A percentile compares a stretch with the other conserved stretches of the same genome.
These are phyloP conservation scores for Pythium sukuiense DNA, from an alignment of 352 stramenopile species.

Conservation along the genomic window DNA sequence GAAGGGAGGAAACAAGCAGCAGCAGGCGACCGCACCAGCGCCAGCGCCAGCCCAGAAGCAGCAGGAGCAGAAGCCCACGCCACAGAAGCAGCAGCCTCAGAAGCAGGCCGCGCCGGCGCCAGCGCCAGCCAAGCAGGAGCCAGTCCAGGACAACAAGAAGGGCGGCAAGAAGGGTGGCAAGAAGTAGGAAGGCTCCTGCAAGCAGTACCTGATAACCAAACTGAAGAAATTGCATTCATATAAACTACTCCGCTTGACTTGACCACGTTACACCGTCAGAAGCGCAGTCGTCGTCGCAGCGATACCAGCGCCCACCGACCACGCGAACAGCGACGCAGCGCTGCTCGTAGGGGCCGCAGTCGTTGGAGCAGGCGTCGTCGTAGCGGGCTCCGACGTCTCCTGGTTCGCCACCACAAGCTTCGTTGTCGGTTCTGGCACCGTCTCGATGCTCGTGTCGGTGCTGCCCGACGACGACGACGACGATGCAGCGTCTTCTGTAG, in stretches of 20 bases:
- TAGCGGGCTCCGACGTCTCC: not conserved
- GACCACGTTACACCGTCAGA: not conserved
- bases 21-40: too few relatives aligned
- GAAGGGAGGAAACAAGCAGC: constrained; percentile 12
- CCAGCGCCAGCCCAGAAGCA: not conserved
- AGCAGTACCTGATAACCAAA: too few relatives aligned
- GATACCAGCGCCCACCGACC: not conserved
- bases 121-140: constrained; percentile 3
- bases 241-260: not conserved
- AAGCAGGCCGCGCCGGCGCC: not conserved
- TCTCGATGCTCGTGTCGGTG: constrained; percentile 10
- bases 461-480: not conserved
- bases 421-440: not conserved
- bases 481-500: too few relatives aligned
- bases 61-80: constrained; percentile 11
- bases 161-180: constrained; percentile 14
- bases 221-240: not conserved
- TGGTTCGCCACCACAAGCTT: not conserved
- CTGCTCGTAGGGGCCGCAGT: not conserved
- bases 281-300: not conserved
- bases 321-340: not conserved
- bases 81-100: constrained; percentile 3
- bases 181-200: not conserved
- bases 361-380: too few relatives aligned
- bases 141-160: constrained; percentile 9